Evolutionary conservation across 192 early-diverging fungal genomes (phyloP).

Genomic region (Gryganskiella cystojenkinii): DNA sequence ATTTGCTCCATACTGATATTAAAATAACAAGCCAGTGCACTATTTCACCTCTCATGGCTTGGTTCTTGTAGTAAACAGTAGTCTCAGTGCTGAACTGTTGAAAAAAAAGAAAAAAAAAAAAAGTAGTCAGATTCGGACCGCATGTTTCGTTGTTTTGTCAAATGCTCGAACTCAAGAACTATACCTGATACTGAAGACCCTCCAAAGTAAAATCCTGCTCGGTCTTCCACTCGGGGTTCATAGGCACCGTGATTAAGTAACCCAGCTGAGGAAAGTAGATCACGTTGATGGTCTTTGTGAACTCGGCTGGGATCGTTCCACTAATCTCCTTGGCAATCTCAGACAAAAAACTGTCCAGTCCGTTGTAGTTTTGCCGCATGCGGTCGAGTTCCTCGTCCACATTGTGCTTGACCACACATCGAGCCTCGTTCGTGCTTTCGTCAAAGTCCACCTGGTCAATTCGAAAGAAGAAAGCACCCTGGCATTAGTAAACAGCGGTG

Average conservation of each 20-base stretch:
- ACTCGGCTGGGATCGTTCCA: constrained; percentile 58
- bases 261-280: constrained; percentile 88
- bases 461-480: neutral
- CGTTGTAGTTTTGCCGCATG: constrained; percentile 71
- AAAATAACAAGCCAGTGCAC: neutral
- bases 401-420: constrained; percentile 68
- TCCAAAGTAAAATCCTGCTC: constrained; percentile 57
- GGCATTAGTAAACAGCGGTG: neutral
- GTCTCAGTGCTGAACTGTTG: constrained; percentile 74
- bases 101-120: neutral
- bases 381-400: constrained; percentile 71
- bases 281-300: constrained; percentile 69
- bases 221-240: constrained; percentile 56
- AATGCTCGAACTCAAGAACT: no score
- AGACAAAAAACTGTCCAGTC: constrained; percentile 73
- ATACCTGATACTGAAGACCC: constrained; percentile 69
- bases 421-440: constrained; percentile 64
- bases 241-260: constrained; percentile 77
- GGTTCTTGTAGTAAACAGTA: constrained; percentile 80
- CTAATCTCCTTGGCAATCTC: constrained; percentile 70
- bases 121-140: no score
- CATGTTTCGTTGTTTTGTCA: no score
- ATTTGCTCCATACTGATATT: no score
- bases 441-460: constrained; percentile 75
- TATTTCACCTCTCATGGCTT: constrained; percentile 56